A percentile compares a stretch with the other conserved stretches of the same genome.
phyloP scores from a whole-genome alignment of 495 filamentous ascomycete genomes.

The Pyrenula aspistea region DNA sequence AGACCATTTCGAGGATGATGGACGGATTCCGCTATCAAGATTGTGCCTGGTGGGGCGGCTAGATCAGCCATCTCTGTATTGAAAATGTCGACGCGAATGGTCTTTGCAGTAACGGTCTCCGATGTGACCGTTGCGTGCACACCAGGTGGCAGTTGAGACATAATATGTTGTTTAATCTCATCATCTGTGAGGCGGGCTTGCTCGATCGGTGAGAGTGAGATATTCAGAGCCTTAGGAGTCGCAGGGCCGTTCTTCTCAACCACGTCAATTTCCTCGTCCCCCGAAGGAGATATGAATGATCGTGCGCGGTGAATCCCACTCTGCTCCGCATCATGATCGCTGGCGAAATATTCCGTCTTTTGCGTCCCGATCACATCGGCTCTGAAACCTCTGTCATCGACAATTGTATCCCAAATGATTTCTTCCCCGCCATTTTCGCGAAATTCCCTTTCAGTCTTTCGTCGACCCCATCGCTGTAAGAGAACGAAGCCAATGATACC shows the following conservation, averaged over 20 bases:
- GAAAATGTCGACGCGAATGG: conserved; percentile 60
- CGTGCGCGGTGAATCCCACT: conserved; percentile 9
- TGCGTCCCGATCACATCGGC: conserved; percentile 43
- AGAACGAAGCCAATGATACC: conserved; percentile 61
- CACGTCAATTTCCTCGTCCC: conserved; percentile 31
- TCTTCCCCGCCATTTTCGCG: conserved; percentile 44
- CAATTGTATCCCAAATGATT: conserved; percentile 69
- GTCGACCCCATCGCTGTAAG: conserved; percentile 55
- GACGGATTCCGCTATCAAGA: conserved; percentile 47
- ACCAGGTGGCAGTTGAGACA: conserved; percentile 30
- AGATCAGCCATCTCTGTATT: conserved; percentile 48
- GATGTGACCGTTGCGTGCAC: conserved; percentile 52
- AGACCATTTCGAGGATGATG: conserved; percentile 20
- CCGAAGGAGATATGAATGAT: conserved; percentile 27
- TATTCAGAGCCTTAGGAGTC: conserved; percentile 8
- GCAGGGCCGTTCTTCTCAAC: conserved; percentile 26
- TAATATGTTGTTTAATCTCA: conserved; percentile 31
- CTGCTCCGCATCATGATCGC: conserved; percentile 6
- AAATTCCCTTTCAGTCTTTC: conserved; percentile 42
- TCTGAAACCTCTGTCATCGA: conserved; percentile 49
- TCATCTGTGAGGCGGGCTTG: conserved; percentile 29
- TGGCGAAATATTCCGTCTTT: conserved; percentile 16
- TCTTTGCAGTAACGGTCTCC: conserved; percentile 51
- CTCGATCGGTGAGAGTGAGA: conserved; percentile 19
- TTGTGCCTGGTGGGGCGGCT: conserved; percentile 51